Evolutionary conservation across 169 alveolate species (phyloP).

Genomic region (Perkinsus olseni): DNA sequence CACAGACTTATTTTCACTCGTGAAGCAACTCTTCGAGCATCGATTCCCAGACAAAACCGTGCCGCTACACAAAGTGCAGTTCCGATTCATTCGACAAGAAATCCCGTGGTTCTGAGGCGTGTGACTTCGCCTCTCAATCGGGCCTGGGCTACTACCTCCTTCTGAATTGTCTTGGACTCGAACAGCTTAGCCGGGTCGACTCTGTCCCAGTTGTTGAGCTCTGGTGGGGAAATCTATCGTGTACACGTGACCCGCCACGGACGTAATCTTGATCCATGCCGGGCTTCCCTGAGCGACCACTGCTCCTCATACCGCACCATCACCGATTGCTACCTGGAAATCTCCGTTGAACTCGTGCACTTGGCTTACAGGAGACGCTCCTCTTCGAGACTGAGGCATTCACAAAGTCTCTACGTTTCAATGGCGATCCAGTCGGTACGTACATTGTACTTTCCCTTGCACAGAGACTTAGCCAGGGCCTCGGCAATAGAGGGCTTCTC

Average conservation of each 20-base stretch:
- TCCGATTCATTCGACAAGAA: neutral
- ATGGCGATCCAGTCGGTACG: conserved; percentile 45
- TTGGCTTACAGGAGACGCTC: conserved; percentile 40
- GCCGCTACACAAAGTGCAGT: neutral
- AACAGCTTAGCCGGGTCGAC: conserved; percentile 86
- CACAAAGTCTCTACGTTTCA: conserved; percentile 19
- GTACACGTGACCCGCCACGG: conserved; percentile 91
- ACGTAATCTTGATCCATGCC: conserved; percentile 53
- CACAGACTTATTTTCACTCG: neutral
- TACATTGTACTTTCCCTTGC: conserved; percentile 48
- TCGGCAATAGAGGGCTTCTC: conserved; percentile 98
- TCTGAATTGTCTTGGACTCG: conserved; percentile 83
- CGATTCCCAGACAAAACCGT: neutral
- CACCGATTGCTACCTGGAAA: conserved; percentile 63
- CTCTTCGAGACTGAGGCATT: conserved; percentile 18
- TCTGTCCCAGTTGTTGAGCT: conserved; percentile 82
- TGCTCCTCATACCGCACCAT: neutral
- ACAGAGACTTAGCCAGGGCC: conserved; percentile 84
- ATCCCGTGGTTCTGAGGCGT: conserved; percentile 40
- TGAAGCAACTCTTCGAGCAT: neutral
- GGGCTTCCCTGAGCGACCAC: neutral
- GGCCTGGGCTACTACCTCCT: conserved; percentile 42
- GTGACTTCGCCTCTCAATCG: too few relatives aligned
- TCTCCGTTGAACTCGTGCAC: conserved; percentile 68
- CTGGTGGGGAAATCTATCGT: conserved; percentile 87